Evolutionary conservation across 2,329 filamentous ascomycete species (phyloP), one percentile per base, ranked within the genome.

Genomic region (Xylariaceae sp.): DNA sequence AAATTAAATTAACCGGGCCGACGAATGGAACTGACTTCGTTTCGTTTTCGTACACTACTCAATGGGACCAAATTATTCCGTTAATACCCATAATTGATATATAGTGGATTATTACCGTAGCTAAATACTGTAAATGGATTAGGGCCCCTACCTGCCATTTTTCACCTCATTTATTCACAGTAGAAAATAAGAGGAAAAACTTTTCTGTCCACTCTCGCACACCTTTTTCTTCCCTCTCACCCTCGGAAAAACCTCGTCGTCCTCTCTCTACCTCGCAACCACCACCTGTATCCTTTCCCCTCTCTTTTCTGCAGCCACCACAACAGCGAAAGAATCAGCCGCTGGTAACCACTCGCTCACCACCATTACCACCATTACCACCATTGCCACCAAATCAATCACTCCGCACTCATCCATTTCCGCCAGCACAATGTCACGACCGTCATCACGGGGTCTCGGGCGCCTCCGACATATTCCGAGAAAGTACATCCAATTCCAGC

Each of bases 1-100:
- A 23, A 17, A 40, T 19, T 40, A 45, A 40, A 56, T 56, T 17
- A 56, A 37, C 53, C 53, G 53, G 53, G 34, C 53, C 53, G 53
- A 56, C 46, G 40, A n/a, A 41, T 26, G 48, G 37, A n/a, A n/a
- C n/a, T n/a, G n/a, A n/a, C n/a, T n/a, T n/a, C n/a, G n/a, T n/a
- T n/a, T n/a, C n/a, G n/a, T n/a, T n/a, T n/a, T n/a, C n/a, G n/a
- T n/a, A n/a, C n/a, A n/a, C n/a, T n/a, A n/a, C n/a, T n/a, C n/a
- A n/a, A n/a, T n/a, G n/a, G n/a, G n/a, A n/a, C n/a, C n/a, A n/a
- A n/a, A n/a, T n/a, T n/a, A n/a, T n/a, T n/a, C n/a, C n/a, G n/a
- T n/a, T n/a, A n/a, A n/a, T n/a, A n/a, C n/a, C n/a, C n/a, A n/a
- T n/a, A n/a, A n/a, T n/a, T n/a, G n/a, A n/a, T n/a, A n/a, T n/a